A percentile compares a stretch with the other conserved stretches of the same genome.
Evolutionary conservation across 441 rosid genomes (phyloP).

Genomic region (Lepidium campestre): DNA sequence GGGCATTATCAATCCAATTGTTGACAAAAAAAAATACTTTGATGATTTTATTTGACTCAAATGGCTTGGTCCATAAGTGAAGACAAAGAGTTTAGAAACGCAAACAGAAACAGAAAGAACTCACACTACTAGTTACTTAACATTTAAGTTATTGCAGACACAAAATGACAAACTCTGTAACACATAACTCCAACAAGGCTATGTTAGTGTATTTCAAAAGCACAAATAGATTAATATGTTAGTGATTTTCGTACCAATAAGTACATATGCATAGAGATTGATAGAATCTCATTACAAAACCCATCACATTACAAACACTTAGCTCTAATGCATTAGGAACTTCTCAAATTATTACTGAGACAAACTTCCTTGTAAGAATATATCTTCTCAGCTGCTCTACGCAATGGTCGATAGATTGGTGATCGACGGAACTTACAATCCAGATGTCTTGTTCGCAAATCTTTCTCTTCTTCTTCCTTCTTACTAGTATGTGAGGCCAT

Average conservation of each 20-base stretch:
- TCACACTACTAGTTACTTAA: no score
- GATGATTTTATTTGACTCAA: no score
- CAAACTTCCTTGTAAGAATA: conserved; percentile 61
- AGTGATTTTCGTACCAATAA: background rate
- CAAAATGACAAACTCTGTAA: no score
- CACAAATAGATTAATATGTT: background rate
- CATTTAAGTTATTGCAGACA: no score
- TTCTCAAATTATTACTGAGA: conserved; percentile 46
- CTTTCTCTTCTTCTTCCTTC: background rate
- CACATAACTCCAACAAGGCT: no score
- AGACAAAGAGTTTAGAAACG: no score
- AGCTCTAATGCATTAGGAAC: conserved; percentile 5
- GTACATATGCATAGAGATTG: background rate
- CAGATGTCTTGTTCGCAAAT: background rate
- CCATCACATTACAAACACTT: background rate
- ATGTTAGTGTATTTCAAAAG: background rate
- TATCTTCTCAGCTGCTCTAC: conserved; percentile 58
- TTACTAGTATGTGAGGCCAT: background rate
- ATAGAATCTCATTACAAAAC: background rate
- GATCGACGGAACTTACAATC: conserved; percentile 26
- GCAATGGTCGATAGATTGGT: conserved; percentile 52
- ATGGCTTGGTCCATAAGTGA: no score
- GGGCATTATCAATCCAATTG: no score
- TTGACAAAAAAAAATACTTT: no score
- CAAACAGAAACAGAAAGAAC: no score